Base-by-base conservation (phyloP, 129 eudicot genomes). In the Artemisia tridentata region DNA sequence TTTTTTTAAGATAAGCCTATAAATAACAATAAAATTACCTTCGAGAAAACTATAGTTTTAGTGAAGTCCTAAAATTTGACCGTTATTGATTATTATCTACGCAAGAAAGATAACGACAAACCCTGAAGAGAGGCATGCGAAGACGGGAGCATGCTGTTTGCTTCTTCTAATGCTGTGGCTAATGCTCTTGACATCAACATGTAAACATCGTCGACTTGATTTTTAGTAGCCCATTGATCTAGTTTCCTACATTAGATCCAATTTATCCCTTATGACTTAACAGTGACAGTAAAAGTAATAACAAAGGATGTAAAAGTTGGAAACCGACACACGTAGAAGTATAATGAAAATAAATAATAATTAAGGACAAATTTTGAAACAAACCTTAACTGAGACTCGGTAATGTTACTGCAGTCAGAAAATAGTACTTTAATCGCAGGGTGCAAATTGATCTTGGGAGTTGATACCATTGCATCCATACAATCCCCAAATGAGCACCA, bases 401-500 rank as follows among this genome's bases (percentile, higher is more conserved):
- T 68, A 69, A 47, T 70, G 55, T 75, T 72, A 78, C 79, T 66
- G 68, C 86, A 76, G 75, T 78, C 80, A 19, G 93, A 78, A 76
- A 85, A 93, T 25, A 93, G 86, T 72, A 95, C 81, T 83, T 90
- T 95, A 75, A 85, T 53, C 48, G 72, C 54, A 16, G 99, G 99
- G 25, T 63, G 64, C 91, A 95, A 67, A 62, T 63, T 64, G 19
- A 82, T 58, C 73, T 79, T 84, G 10, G 74, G 65, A 74, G 65
- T 64, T 18, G 77, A 80, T 52, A 87, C 85, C 69, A 51, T 49
- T 48, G 57, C 74, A 67, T 79, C 75, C 77, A 80, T 60, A 71
- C 90, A 87, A 64, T 75, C 72, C 68, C 97, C 97, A 80, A 74
- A 75, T 57, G 84, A 95, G 78, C 83, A 76, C 99, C 99, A 95